Conservation (phyloP, 2,329 filamentous ascomycete genomes). For the Parastagonospora avenae region DNA sequence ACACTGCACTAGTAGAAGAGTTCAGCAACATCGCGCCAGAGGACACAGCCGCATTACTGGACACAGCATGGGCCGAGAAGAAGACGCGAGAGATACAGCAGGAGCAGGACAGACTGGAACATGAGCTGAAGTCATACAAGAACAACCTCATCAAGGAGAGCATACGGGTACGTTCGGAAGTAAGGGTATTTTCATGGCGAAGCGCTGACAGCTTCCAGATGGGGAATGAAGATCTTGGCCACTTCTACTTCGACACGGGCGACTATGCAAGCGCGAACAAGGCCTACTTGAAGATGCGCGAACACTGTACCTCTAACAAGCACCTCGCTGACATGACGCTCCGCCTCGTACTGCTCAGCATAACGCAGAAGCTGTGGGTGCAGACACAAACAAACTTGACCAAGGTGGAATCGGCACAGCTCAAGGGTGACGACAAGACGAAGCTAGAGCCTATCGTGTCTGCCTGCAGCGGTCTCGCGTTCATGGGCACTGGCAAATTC, state of each 20-base stretch:
- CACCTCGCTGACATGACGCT: conserved; percentile 84
- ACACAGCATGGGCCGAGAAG: conserved; percentile 75
- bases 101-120: conserved; percentile 77
- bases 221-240: conserved; percentile 90
- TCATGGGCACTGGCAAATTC: conserved; percentile 63
- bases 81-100: conserved; percentile 69
- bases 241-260: conserved; percentile 79
- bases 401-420: conserved; percentile 58
- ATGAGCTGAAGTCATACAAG: conserved; percentile 88
- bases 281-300: conserved; percentile 83
- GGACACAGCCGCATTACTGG: conserved; percentile 70
- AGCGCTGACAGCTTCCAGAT: conserved; percentile 63
- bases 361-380: conserved; percentile 80
- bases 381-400: conserved; percentile 67
- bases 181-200: neutral
- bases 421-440: conserved; percentile 62
- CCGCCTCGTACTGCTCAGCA: conserved; percentile 74
- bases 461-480: conserved; percentile 65
- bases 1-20: conserved; percentile 69
- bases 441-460: conserved; percentile 69
- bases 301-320: conserved; percentile 81
- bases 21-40: conserved; percentile 67
- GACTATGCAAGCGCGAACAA: conserved; percentile 75
- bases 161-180: conserved; percentile 69
- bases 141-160: conserved; percentile 98